A percentile compares a stretch with the other conserved stretches of the same genome.
phyloP scores from a whole-genome alignment of 805 yeast genomes.

The Jamesozyma rosinii region DNA sequence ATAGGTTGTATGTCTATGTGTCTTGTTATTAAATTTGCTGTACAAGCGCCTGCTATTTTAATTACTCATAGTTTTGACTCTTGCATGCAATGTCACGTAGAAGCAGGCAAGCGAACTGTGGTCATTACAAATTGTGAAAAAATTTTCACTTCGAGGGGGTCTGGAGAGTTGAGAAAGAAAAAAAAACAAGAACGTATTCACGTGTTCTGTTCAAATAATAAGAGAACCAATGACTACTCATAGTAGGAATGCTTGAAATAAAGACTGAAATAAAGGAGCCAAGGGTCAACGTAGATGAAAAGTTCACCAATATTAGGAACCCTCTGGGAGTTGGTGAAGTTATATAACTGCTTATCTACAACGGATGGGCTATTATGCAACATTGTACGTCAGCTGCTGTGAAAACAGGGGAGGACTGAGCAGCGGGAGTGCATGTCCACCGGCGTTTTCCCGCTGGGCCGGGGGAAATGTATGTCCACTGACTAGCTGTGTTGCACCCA shows the following conservation, averaged over 20 bases:
- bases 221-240: not conserved
- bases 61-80: conserved; percentile 1
- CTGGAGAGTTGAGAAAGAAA: not conserved
- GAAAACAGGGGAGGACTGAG: no score
- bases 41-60: not conserved
- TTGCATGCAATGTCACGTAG: not conserved
- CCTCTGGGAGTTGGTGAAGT: not conserved
- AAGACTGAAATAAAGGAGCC: not conserved
- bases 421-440: no score
- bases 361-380: no score
- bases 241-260: not conserved
- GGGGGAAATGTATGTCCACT: no score
- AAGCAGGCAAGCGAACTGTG: not conserved
- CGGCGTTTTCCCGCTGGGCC: no score
- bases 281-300: not conserved
- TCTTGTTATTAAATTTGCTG: not conserved
- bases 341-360: no score
- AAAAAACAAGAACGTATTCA: not conserved
- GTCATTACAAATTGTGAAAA: not conserved
- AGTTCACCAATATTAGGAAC: not conserved
- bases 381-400: no score
- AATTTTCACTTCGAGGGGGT: not conserved
- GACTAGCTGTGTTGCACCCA: no score
- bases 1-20: no score
- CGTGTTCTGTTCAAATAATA: not conserved